Evolutionary conservation across 2,329 filamentous ascomycete genomes (phyloP), one percentile per base, ranked within the genome.

Genomic region (Blumeria hordei): DNA sequence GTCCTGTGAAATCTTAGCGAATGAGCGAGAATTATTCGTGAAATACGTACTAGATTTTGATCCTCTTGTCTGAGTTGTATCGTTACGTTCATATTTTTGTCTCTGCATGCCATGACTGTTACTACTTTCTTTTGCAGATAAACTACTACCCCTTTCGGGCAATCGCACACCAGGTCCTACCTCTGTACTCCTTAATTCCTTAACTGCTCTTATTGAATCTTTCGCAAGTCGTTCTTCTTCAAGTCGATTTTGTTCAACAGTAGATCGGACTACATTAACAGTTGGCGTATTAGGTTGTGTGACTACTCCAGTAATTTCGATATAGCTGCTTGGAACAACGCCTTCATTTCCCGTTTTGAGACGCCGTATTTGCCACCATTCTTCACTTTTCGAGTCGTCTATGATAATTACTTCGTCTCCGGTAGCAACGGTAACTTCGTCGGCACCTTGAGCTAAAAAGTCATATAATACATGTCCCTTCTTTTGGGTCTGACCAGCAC

Each of bases 281-380:
- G 79, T 78, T 41, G 73, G 70, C 33, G 69, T 62, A 32, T 73
- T 67, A 37, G 74, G 70, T 18, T 39, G 8, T 35, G 75, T 67
- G 28, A 81, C 67, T 11, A 76, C 76, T 55, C 86, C 87, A 21
- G 80, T 88, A 54, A 94, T 72, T 67, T 98, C 90, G 62, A 98
- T 82, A 64, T 96, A 98, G 68, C 87, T 94, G 71, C 88, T 92
- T 12, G 92, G 92, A 8, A 98, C 88, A 32, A 98, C 92, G 41
- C 92, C 92, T 69, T 95, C 87, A 65, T 88, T 92, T 61, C 87
- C 87, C 65, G 88, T 96, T 70, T 88, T 93, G 59, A 95, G 65
- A 37, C 88, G 79, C 57, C 85, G 79, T 37, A 98, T 87, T 72
- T 92, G 88, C 90, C 92, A 96, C 92, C 92, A 98, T 66, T 98